Conservation (phyloP, 2,329 filamentous ascomycete genomes). For the Botrytis porri region DNA sequence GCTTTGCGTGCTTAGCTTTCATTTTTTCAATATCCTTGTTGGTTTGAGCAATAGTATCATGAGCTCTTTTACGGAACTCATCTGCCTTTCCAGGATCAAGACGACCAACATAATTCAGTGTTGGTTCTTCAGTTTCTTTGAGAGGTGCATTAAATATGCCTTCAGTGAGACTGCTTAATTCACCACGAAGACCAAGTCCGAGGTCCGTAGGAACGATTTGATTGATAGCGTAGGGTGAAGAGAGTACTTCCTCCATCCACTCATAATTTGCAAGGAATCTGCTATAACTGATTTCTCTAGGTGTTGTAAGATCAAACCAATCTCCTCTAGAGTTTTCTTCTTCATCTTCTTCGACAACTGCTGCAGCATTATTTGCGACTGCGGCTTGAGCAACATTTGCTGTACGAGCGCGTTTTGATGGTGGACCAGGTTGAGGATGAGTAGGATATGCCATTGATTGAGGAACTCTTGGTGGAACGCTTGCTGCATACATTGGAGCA, state of each 20-base stretch:
- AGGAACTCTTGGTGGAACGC: slow-evolving; percentile 36
- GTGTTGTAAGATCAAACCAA: slow-evolving; percentile 83
- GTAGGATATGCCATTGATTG: slow-evolving; percentile 62
- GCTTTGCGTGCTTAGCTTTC: slow-evolving; percentile 73
- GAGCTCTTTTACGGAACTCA: slow-evolving; percentile 77
- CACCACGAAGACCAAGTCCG: slow-evolving; percentile 79
- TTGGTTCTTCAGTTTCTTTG: slow-evolving; percentile 44
- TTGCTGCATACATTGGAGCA: slow-evolving; percentile 32
- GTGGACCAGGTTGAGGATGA: slow-evolving; percentile 47
- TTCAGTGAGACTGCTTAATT: slow-evolving; percentile 75
- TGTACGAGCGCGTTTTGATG: slow-evolving; percentile 50
- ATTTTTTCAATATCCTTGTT: slow-evolving; percentile 81
- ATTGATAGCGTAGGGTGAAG: slow-evolving; percentile 79
- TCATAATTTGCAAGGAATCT: slow-evolving; percentile 94
- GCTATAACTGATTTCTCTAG: slow-evolving; percentile 80
- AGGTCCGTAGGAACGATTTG: slow-evolving; percentile 87
- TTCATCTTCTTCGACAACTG: slow-evolving; percentile 58
- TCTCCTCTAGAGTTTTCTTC: slow-evolving; percentile 86
- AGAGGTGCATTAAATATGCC: slow-evolving; percentile 73
- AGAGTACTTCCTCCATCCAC: slow-evolving; percentile 98
- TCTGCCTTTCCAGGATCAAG: slow-evolving; percentile 75
- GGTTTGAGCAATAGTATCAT: slow-evolving; percentile 68
- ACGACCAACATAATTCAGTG: slow-evolving; percentile 52
- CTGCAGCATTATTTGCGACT: slow-evolving; percentile 22
- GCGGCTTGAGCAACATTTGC: slow-evolving; percentile 16